Base-by-base conservation (phyloP, 345 rosid species). In the Euphorbia lathyris region DNA sequence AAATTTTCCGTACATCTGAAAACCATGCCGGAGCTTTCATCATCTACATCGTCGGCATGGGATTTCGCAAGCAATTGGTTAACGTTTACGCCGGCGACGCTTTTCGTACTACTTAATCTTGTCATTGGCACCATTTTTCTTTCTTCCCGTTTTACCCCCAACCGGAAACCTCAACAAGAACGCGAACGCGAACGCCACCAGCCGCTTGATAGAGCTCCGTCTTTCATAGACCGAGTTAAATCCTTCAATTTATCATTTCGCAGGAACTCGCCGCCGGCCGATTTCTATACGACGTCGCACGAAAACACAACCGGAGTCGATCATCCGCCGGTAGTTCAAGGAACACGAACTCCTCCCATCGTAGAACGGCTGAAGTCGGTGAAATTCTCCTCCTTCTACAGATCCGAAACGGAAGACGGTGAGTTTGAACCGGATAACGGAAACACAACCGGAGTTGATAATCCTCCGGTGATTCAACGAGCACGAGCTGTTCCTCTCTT, bases 41-140 rank as follows among this genome's bases (percentile, higher is more conserved):
- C 59, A 16, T 12, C 64, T 0, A 19, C 26, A 0, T 53, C 80
- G 2, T 11, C 81, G 3, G n/a, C 56, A 12, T 72, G 57, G 74
- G 66, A n/a, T 23, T 74, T 69, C 55, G n/a, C 76, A 14, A 74
- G 81, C 43, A 71, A 74, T 78, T 87, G 85, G 83, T 38, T 38
- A n/a, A 34, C 38, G 10, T 47, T 83, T 61, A 81, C 89, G 2
- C 87, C 91, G 32, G 66, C 86, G 45, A 74, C 85, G 13, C 90
- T 91, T 38, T 88, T 91, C 76, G 72, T 91, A 70, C 53, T 88
- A 23, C 72, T 91, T 71, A 91, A 91, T 67, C 76, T 91, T 51
- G 70, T 85, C 72, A 86, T 91, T 65, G 92, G 83, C 63, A 85
- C 90, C 71, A 82, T 88, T 68, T 68, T 66, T 22, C 47, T 91